Percentiles rank a stretch among this genome's conserved stretches.
These are phyloP conservation scores for Knoxia roxburghii DNA, from an alignment of 257 asterid species.

Conservation along the genomic window DNA sequence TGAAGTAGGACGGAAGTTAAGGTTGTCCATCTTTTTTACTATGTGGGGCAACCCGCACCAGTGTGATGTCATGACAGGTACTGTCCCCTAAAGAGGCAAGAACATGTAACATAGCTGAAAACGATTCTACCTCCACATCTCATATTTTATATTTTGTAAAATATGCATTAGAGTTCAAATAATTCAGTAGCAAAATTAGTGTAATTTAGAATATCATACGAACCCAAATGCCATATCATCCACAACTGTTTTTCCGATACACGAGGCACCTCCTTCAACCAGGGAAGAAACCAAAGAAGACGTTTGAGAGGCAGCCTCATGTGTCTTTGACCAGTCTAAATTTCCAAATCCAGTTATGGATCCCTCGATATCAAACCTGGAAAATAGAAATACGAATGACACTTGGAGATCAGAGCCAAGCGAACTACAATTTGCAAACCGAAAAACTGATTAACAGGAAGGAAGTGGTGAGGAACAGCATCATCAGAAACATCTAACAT, in stretches of 20 bases:
- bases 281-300: slow-evolving; percentile 69
- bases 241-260: slow-evolving; percentile 75
- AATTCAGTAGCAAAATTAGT: not conserved
- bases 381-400: slow-evolving; percentile 22
- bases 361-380: slow-evolving; percentile 80
- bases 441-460: not conserved
- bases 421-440: not conserved
- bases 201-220: slow-evolving; percentile 17
- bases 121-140: not conserved
- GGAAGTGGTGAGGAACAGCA: too few species aligned
- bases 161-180: not conserved
- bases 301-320: slow-evolving; percentile 64
- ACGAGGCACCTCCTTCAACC: slow-evolving; percentile 91
- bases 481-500: not conserved
- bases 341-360: slow-evolving; percentile 87
- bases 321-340: slow-evolving; percentile 90
- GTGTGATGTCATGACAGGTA: too few species aligned
- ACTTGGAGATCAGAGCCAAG: not conserved
- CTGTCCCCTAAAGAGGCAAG: too few species aligned
- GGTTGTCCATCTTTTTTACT: too few species aligned
- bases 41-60: too few species aligned
- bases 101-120: too few species aligned
- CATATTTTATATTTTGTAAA: not conserved
- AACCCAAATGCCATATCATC: slow-evolving; percentile 92
- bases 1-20: too few species aligned